Base-by-base conservation (phyloP, 2,329 filamentous ascomycete species). In the Epichloe glyceriae region DNA sequence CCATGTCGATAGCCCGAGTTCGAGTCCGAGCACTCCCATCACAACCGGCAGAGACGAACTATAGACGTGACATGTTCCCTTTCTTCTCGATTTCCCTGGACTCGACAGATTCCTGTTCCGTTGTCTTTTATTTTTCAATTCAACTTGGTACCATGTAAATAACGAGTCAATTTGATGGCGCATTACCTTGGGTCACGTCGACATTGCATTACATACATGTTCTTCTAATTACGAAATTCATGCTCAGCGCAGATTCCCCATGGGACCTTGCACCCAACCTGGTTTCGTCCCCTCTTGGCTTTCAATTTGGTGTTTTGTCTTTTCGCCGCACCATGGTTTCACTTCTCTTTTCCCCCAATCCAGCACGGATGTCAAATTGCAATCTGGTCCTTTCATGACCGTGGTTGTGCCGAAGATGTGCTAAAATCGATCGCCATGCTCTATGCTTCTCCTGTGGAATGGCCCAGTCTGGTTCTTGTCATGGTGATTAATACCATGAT, bases 351-450 rank as follows among this genome's bases (percentile, higher is more conserved):
- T 6, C 14, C 1, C 15, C 35, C 14, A 34, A 46, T 34, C 58
- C 71, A 91, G 90, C 90, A 95, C 87, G 85, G 87, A 95, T 95
- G 89, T 96, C 89, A 95, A 95, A 95, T 95, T 96, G 82, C 90
- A 93, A 91, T 85, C 75, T 80, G 80, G 83, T 82, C 83, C 69
- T 68, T 67, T 68, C 71, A 83, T 95, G 87, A 85, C 87, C 89
- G 82, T 76, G 79, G 82, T 90, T 93, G 90, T 88, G 90, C 89
- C 89, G 87, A 90, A 95, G 88, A 95, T 88, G 88, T 95, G 89
- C 89, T 93, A 80, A 94, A 76, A 93, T 78, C 64, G 68, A 82
- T 67, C 11, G 11, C 56, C 52, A 22, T 59, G 60, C 61, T 62
- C 55, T 58, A 57, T 51, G 63, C 57, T 57, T 61, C 58, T 59